Percentiles rank a stretch among this genome's conserved stretches.
Evolutionary conservation across 1,284 basidiomycete genomes (phyloP).

Genomic region (Boletus hoseneyae): DNA sequence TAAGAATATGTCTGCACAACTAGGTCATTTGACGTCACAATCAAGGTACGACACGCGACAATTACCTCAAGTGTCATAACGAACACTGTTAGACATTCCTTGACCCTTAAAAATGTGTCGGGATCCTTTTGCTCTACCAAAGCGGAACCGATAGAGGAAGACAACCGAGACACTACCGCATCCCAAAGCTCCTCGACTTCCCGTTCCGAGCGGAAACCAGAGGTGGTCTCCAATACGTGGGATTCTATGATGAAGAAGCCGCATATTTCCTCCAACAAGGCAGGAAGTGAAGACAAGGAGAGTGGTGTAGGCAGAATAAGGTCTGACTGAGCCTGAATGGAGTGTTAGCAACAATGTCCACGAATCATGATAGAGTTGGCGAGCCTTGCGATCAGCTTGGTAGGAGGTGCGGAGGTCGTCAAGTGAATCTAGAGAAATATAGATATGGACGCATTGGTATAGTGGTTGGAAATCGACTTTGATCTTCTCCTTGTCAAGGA

Average conservation of each 20-base stretch:
- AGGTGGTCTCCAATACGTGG: constrained; percentile 87
- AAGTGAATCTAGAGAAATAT: constrained; percentile 85
- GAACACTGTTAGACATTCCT: constrained; percentile 83
- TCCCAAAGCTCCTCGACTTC: constrained; percentile 99
- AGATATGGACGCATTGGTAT: constrained; percentile 97
- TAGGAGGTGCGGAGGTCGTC: constrained; percentile 90
- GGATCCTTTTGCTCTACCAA: constrained; percentile 79
- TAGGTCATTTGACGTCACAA: constrained; percentile 10
- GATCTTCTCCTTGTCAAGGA: constrained; percentile 87
- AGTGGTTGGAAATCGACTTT: constrained; percentile 92
- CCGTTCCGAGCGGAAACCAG: constrained; percentile 79
- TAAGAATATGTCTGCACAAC: constrained; percentile 75
- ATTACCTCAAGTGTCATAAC: constrained; percentile 91
- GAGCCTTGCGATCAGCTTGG: constrained; percentile 90
- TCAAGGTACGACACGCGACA: not conserved
- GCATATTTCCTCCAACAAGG: constrained; percentile 90
- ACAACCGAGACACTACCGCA: constrained; percentile 76
- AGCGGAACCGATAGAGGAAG: constrained; percentile 71
- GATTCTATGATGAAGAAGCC: constrained; percentile 98
- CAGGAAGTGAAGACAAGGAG: constrained; percentile 52
- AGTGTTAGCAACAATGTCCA: constrained; percentile 13
- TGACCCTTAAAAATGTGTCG: constrained; percentile 80
- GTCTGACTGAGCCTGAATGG: constrained; percentile 87
- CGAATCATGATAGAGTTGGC: constrained; percentile 15
- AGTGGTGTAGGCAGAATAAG: constrained; percentile 82